Evolutionary conservation across 2,329 filamentous ascomycete species (phyloP).

Genomic region (Claviceps pusilla): DNA sequence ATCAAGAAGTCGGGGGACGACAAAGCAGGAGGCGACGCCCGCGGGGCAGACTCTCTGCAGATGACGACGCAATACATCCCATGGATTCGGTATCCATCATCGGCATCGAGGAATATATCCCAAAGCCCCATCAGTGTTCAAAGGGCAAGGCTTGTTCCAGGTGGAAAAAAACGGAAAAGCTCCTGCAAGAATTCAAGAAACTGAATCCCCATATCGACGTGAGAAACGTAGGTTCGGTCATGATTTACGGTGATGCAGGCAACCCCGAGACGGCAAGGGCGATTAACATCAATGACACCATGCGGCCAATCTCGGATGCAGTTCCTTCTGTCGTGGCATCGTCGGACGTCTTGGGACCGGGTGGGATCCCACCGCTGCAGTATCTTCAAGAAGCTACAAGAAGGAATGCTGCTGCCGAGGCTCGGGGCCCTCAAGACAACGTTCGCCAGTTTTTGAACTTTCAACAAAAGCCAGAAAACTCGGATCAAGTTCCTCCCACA

Average conservation of each 20-base stretch:
- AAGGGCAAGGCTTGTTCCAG: conserved; percentile 79
- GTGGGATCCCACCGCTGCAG: conserved; percentile 44
- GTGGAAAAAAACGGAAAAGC: conserved; percentile 64
- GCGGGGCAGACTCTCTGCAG: conserved; percentile 26
- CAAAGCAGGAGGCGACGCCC: conserved; percentile 27
- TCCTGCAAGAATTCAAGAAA: conserved; percentile 58
- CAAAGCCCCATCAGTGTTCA: conserved; percentile 67
- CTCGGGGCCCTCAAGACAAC: conserved; percentile 77
- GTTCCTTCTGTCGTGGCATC: conserved; percentile 78
- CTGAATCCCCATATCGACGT: conserved; percentile 54
- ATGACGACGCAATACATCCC: conserved; percentile 57
- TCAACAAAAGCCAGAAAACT: conserved; percentile 43
- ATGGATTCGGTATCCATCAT: conserved; percentile 81
- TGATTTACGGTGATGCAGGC: conserved; percentile 65
- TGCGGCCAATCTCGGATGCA: conserved; percentile 58
- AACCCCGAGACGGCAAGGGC: conserved; percentile 53
- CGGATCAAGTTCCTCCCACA: conserved; percentile 47
- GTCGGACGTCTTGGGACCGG: conserved; percentile 72
- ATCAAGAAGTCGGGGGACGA: conserved; percentile 17
- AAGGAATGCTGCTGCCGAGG: conserved; percentile 51
- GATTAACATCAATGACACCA: conserved; percentile 37
- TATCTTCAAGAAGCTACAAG: conserved; percentile 62
- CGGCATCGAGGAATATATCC: conserved; percentile 76
- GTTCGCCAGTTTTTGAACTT: conserved; percentile 83
- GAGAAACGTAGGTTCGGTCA: conserved; percentile 47